Evolutionary conservation across 805 yeast genomes (phyloP).

Genomic region (Gaillardinia entomophila): DNA sequence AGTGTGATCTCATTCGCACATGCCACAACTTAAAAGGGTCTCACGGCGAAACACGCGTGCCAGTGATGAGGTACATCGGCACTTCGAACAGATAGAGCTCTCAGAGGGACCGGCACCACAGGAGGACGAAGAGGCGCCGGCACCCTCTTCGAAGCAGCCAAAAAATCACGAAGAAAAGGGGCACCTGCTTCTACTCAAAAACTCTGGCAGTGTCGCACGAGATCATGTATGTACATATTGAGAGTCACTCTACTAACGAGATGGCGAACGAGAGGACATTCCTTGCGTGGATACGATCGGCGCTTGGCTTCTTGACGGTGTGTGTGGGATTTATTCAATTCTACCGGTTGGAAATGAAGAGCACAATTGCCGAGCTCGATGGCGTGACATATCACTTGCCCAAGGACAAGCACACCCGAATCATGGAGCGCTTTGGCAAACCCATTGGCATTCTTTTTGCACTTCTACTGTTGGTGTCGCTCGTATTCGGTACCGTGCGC

Average conservation of each 20-base stretch:
- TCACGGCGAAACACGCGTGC: background rate
- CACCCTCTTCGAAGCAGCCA: background rate
- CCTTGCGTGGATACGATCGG: conserved; percentile 24
- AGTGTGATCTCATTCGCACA: too few relatives aligned
- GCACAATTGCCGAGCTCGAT: conserved; percentile 3
- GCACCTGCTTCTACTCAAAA: conserved; percentile 11
- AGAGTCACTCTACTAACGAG: conserved; percentile 13
- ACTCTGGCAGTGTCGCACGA: conserved; percentile 30
- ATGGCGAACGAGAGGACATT: conserved; percentile 30
- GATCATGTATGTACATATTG: conserved; percentile 27
- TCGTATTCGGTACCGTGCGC: conserved; percentile 16
- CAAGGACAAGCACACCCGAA: conserved; percentile 1
- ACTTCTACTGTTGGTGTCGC: conserved; percentile 10
- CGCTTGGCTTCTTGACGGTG: conserved; percentile 16
- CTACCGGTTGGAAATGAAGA: conserved; percentile 11
- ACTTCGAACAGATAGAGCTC: conserved; percentile 1
- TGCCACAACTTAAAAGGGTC: too few relatives aligned
- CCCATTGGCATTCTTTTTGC: conserved; percentile 13
- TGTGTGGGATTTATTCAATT: conserved; percentile 20
- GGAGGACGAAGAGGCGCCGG: background rate
- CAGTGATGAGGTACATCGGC: background rate
- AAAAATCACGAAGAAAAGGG: conserved; percentile 1
- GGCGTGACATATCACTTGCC: conserved; percentile 1
- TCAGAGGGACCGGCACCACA: background rate
- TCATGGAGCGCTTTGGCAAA: conserved; percentile 8